Percentiles rank a stretch among this genome's conserved stretches.
Evolutionary conservation across 2,329 filamentous ascomycete genomes (phyloP).

Genomic region (Biscogniauxia mediterranea): DNA sequence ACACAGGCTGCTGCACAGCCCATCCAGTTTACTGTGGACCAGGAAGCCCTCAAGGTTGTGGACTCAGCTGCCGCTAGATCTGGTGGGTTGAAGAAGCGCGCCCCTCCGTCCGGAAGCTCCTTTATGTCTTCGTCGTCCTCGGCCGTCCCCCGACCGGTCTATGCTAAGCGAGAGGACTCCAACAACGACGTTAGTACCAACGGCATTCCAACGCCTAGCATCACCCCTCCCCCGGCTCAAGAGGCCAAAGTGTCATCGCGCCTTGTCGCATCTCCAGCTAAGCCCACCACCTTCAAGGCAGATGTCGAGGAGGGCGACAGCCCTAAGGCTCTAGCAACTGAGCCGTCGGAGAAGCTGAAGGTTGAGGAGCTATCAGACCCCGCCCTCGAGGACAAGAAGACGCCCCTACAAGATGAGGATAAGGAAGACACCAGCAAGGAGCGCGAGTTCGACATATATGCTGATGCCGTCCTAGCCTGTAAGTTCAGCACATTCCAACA

Average conservation of each 20-base stretch:
- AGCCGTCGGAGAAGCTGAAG: constrained; percentile 62
- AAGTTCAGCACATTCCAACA: constrained; percentile 40
- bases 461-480: constrained; percentile 87
- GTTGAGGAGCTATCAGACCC: constrained; percentile 64
- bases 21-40: constrained; percentile 98
- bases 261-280: constrained; percentile 56
- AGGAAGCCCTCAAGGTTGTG: constrained; percentile 84
- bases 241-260: constrained; percentile 40
- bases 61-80: constrained; percentile 74
- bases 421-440: constrained; percentile 67
- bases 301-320: constrained; percentile 75
- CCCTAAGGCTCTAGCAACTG: constrained; percentile 73
- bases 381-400: constrained; percentile 50
- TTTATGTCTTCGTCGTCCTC: constrained; percentile 57
- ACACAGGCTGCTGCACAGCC: constrained; percentile 95
- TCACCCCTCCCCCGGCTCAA: constrained; percentile 58
- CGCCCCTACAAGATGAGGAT: constrained; percentile 66
- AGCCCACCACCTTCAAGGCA: constrained; percentile 70
- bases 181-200: constrained; percentile 41
- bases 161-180: constrained; percentile 54
- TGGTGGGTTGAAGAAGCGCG: constrained; percentile 66
- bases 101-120: constrained; percentile 51
- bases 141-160: constrained; percentile 66
- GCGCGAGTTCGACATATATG: constrained; percentile 90
- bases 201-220: constrained; percentile 67